Conservation (phyloP, 192 early-diverging fungal species). For the Coemansia sp. region DNA sequence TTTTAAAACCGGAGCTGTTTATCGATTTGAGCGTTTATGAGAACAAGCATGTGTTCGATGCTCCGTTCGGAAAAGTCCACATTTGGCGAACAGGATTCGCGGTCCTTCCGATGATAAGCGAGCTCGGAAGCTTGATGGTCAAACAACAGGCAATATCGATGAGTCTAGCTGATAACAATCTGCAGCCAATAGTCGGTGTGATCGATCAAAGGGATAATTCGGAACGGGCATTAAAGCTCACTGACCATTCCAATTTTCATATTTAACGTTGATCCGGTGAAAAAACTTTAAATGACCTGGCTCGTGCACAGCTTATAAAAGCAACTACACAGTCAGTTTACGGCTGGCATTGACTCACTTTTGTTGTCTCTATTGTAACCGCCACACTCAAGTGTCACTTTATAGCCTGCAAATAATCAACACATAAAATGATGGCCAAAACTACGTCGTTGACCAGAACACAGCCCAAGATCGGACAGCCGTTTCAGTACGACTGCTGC, state of each 20-base stretch:
- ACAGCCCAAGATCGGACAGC: slow-evolving; percentile 12
- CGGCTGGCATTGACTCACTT: background rate
- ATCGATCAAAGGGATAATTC: background rate
- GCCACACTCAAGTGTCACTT: background rate
- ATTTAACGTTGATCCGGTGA: no score
- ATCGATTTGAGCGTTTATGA: background rate
- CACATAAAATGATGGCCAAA: background rate
- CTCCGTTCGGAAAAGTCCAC: background rate
- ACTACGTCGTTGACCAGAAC: background rate
- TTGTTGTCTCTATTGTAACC: background rate
- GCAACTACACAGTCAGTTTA: background rate
- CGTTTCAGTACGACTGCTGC: slow-evolving; percentile 13
- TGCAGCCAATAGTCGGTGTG: background rate
- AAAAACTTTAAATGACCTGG: background rate
- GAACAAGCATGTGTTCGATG: background rate
- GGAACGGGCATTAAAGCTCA: background rate
- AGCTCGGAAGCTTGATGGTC: background rate
- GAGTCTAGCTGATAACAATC: background rate
- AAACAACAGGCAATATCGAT: background rate
- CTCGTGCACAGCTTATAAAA: background rate
- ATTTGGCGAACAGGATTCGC: background rate
- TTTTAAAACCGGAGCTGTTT: background rate
- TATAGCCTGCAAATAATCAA: background rate
- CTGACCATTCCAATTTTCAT: background rate
- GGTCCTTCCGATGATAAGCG: background rate